Conservation (phyloP, 1,284 basidiomycete species). For the Caloboletus firmus region DNA sequence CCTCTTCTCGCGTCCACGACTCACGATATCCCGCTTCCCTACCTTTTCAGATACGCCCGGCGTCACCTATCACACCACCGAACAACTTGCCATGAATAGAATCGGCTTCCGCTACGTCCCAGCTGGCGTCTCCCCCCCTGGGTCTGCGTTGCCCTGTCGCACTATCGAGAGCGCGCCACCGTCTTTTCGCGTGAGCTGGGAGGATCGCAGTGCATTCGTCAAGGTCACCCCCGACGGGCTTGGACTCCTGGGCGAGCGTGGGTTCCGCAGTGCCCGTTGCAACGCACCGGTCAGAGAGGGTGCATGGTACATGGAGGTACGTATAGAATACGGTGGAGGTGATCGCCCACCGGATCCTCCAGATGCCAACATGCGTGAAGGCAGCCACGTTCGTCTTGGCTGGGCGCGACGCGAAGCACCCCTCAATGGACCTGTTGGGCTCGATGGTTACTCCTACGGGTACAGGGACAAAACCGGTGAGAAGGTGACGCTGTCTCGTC, state of each 20-base stretch:
- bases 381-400: conserved; percentile 86
- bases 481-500: conserved; percentile 83
- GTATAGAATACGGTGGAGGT: conserved; percentile 75
- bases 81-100: conserved; percentile 70
- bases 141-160: conserved; percentile 62
- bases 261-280: conserved; percentile 86
- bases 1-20: conserved; percentile 61
- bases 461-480: conserved; percentile 91
- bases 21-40: conserved; percentile 71
- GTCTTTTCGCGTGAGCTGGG: conserved; percentile 75
- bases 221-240: conserved; percentile 82
- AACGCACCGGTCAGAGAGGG: conserved; percentile 91
- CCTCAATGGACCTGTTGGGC: conserved; percentile 89
- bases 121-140: conserved; percentile 70
- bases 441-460: conserved; percentile 94
- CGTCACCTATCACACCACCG: conserved; percentile 61
- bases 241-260: conserved; percentile 79
- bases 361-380: conserved; percentile 54
- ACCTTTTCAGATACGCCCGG: conserved; percentile 57
- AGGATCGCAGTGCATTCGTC: conserved; percentile 80
- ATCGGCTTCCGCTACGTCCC: conserved; percentile 79
- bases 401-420: conserved; percentile 91
- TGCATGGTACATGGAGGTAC: conserved; percentile 93
- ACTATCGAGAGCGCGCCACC: conserved; percentile 76
- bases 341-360: conserved; percentile 44